phyloP scores from a whole-genome alignment of 768 basidiomycete genomes.

The Epithele typhae region DNA sequence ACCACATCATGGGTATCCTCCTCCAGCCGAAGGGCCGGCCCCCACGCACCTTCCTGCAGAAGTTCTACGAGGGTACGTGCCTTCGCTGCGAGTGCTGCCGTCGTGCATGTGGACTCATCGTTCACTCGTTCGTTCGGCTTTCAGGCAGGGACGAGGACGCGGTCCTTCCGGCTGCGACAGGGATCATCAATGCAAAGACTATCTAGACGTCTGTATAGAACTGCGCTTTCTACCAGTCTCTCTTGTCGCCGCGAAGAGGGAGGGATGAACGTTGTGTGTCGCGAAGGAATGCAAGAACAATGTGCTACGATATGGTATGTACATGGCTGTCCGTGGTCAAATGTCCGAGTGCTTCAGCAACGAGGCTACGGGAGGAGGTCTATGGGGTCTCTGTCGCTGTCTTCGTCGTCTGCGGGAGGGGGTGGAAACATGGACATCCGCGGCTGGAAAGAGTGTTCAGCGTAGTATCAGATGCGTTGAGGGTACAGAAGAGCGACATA shows the following conservation, averaged over 20 bases:
- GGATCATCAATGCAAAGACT: conserved; percentile 28
- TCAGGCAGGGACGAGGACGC: conserved; percentile 75
- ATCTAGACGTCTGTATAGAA: no score
- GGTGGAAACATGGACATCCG: conserved; percentile 1
- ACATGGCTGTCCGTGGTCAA: no score
- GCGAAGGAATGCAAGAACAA: no score
- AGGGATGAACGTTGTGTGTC: no score
- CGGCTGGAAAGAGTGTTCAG: background rate
- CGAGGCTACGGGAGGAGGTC: conserved; percentile 5
- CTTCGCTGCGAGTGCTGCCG: background rate
- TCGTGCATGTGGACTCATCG: background rate
- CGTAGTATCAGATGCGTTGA: background rate
- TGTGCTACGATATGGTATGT: no score
- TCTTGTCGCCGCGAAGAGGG: no score
- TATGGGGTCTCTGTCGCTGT: conserved; percentile 1
- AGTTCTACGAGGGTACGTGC: conserved; percentile 75
- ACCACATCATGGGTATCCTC: conserved; percentile 73
- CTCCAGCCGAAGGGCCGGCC: conserved; percentile 47
- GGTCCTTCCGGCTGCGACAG: conserved; percentile 64
- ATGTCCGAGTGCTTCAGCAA: no score
- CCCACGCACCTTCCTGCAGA: conserved; percentile 67
- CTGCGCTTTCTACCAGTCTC: no score
- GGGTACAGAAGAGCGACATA: background rate
- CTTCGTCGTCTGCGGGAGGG: background rate
- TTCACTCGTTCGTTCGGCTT: no score